A percentile compares a stretch with the other conserved stretches of the same genome.
These are phyloP conservation scores for Xerocomus amazonicus DNA, from an alignment of 1,284 basidiomycete genomes.

Conservation along the genomic window DNA sequence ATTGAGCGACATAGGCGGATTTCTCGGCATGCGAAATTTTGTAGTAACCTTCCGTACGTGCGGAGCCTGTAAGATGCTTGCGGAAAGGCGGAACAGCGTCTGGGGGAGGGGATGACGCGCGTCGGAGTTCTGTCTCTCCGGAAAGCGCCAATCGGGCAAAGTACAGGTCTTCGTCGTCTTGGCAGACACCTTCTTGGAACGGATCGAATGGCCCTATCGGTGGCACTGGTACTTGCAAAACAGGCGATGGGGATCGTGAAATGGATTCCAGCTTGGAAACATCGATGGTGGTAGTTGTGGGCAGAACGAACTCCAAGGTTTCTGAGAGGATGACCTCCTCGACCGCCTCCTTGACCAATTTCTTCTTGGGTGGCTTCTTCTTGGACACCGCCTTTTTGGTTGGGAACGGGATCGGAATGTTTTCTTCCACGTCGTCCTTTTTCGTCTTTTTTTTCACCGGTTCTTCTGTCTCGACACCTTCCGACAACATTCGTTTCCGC, in stretches of 20 bases:
- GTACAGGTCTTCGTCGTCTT: constrained; percentile 92
- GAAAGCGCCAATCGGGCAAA: constrained; percentile 69
- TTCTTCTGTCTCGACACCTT: constrained; percentile 37
- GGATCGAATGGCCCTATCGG: constrained; percentile 55
- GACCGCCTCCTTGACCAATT: constrained; percentile 33
- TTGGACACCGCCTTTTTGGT: constrained; percentile 39
- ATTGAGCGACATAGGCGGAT: constrained; percentile 82
- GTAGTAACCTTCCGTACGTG: constrained; percentile 93
- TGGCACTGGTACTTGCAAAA: constrained; percentile 35
- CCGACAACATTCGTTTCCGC: constrained; percentile 36
- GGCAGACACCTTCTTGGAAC: constrained; percentile 57
- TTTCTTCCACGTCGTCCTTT: constrained; percentile 27
- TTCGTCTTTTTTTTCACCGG: constrained; percentile 39
- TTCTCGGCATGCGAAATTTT: constrained; percentile 92
- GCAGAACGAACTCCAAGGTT: constrained; percentile 47
- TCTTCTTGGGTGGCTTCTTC: constrained; percentile 35
- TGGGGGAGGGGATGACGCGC: constrained; percentile 32
- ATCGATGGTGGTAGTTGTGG: constrained; percentile 48
- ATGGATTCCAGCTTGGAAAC: constrained; percentile 42
- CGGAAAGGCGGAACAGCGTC: constrained; percentile 46
- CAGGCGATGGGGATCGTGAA: constrained; percentile 46
- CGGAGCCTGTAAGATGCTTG: constrained; percentile 76
- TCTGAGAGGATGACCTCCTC: constrained; percentile 54
- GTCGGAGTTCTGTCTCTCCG: constrained; percentile 26
- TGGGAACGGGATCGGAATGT: constrained; percentile 12